Evolutionary conservation across 2,329 filamentous ascomycete genomes (phyloP), one percentile per base, ranked within the genome.

Genomic region (Leptodontidium sp.): DNA sequence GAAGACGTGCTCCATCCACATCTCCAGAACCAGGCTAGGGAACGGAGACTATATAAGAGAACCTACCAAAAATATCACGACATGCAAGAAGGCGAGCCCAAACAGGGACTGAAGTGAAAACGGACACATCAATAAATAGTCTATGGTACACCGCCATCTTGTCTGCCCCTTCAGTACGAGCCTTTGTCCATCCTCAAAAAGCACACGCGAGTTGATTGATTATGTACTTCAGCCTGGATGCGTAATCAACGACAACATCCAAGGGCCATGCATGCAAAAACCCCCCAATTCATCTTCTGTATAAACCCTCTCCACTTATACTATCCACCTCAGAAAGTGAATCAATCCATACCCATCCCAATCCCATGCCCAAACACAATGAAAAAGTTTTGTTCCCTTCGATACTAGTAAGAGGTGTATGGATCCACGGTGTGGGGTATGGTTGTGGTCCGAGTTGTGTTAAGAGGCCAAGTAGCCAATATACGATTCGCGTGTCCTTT

Each of bases 161-260:
- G 32, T 24, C 55, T 35, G 40, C 58, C 38, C 4, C 32, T 43
- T 43, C 21, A 55, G 29, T 65, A 26, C n/a, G 21, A 52, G 38
- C 26, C 24, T 58, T 58, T 29, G 6, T 12, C 24, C 43, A 35
- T 38, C 26, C 59, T 21, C 45, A 61, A 64, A 62, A 32, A 61
- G 29, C 21, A 24, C 38, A 38, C 47, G 63, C 49, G 58, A 65
- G 58, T 66, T 68, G 69, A 69, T 69, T 69, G 67, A 72, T 69
- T 71, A 71, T 72, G 49, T 70, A 69, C 67, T 58, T 61, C 63
- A 45, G 61, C 61, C 59, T 52, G 64, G 59, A 70, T 62, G 68
- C 66, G 68, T 45, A 69, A 68, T 66, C 67, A 71, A 65, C 64
- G 7, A 29, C 47, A 58, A 61, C 64, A 68, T 63, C 64, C 65